A percentile compares a stretch with the other conserved stretches of the same genome.
Conservation (phyloP, 257 asterid species). For the Solanum stenotomum region DNA sequence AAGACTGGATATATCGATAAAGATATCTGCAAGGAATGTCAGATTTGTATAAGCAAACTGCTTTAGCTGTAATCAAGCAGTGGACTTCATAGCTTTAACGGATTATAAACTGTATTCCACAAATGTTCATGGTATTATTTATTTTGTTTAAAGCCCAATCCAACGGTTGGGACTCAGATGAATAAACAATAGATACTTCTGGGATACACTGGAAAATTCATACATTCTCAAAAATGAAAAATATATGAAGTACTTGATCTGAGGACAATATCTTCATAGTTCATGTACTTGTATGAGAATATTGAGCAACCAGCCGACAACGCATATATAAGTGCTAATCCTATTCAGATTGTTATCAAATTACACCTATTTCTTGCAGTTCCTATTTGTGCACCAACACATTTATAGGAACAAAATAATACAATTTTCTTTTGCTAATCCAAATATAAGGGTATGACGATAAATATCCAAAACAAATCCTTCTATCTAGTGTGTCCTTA, state of each 20-base stretch:
- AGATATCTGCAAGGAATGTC: slow-evolving; percentile 49
- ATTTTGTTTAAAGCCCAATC: neutral
- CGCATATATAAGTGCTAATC: neutral
- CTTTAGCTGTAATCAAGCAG: neutral
- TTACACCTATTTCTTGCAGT: neutral
- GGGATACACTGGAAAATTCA: neutral
- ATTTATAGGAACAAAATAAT: neutral
- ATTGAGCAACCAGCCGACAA: neutral
- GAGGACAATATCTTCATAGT: neutral
- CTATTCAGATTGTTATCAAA: neutral
- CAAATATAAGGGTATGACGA: neutral
- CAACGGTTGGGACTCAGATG: neutral
- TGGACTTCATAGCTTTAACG: neutral
- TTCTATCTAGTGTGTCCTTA: neutral
- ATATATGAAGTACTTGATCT: neutral
- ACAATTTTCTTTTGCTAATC: neutral
- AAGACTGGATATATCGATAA: slow-evolving; percentile 56
- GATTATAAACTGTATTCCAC: neutral
- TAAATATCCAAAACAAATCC: neutral
- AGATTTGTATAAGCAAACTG: neutral
- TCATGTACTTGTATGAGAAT: neutral
- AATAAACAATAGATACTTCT: neutral
- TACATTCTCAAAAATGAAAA: neutral
- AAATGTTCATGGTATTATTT: neutral
- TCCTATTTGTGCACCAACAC: neutral